A percentile compares a stretch with the other conserved stretches of the same genome.
Evolutionary conservation across 306 rosid genomes (phyloP).

Genomic region (apple (Malus domestica)): DNA sequence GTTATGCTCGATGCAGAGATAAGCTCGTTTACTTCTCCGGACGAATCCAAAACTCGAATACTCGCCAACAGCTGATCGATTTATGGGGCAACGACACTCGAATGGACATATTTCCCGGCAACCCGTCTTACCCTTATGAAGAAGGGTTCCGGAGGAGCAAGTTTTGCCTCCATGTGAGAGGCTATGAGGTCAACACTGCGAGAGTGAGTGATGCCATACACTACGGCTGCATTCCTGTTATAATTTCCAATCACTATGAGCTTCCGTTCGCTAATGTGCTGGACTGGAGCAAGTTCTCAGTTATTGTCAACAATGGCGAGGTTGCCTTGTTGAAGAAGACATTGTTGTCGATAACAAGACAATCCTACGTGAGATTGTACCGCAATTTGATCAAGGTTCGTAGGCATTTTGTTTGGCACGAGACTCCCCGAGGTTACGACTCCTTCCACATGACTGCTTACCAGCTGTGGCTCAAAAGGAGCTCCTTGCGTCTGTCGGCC

Average conservation of each 20-base stretch:
- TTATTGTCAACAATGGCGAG: slow-evolving; percentile 19
- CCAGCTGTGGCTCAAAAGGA: slow-evolving; percentile 26
- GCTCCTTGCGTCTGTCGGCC: not conserved
- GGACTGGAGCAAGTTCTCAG: slow-evolving; percentile 28
- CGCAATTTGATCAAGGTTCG: slow-evolving; percentile 18
- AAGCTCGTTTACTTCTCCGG: slow-evolving; percentile 28
- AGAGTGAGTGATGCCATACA: slow-evolving; percentile 29
- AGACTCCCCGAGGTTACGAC: slow-evolving; percentile 21
- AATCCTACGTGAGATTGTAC: slow-evolving; percentile 9
- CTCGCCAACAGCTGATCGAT: slow-evolving; percentile 17
- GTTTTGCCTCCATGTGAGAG: slow-evolving; percentile 30
- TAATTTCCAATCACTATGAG: slow-evolving; percentile 28
- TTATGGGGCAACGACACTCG: slow-evolving; percentile 26
- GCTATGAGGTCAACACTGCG: slow-evolving; percentile 33
- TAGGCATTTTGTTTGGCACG: slow-evolving; percentile 24
- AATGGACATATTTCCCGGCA: slow-evolving; percentile 16
- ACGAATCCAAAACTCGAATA: slow-evolving; percentile 21
- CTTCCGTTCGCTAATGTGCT: slow-evolving; percentile 30
- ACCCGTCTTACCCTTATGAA: slow-evolving; percentile 15
- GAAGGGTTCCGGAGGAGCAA: slow-evolving; percentile 32
- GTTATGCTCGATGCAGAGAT: slow-evolving; percentile 9
- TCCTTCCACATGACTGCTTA: slow-evolving; percentile 32
- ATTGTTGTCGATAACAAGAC: slow-evolving; percentile 4
- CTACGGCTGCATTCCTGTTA: slow-evolving; percentile 28
- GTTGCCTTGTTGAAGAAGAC: slow-evolving; percentile 12